phyloP scores from a whole-genome alignment of 2,329 filamentous ascomycete genomes.

The Amauroascus niger region DNA sequence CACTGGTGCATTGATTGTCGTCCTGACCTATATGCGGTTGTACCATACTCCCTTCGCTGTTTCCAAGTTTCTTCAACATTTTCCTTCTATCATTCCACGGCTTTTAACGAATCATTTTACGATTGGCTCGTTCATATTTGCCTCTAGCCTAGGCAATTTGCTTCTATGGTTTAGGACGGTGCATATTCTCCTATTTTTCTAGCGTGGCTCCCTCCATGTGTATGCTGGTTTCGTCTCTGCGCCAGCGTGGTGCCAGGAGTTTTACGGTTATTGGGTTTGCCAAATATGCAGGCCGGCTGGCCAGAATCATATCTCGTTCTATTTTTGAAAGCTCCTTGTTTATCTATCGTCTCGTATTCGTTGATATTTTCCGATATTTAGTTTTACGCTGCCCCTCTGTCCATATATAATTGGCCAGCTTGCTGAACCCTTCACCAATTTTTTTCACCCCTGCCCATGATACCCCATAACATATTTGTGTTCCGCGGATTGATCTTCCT shows the following conservation, averaged over 20 bases:
- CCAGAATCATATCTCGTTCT: background rate
- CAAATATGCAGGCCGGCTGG: background rate
- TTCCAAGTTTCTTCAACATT: background rate
- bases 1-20: background rate
- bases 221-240: background rate
- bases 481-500: background rate
- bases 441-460: background rate
- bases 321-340: background rate
- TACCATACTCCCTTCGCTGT: background rate
- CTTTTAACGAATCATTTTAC: background rate
- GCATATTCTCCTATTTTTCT: constrained; percentile 2
- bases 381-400: background rate
- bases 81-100: background rate
- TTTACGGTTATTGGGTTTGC: background rate
- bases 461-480: background rate
- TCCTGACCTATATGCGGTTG: background rate
- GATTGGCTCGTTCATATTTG: background rate
- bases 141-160: background rate
- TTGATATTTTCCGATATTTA: background rate
- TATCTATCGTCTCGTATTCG: background rate
- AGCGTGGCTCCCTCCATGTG: background rate
- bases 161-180: background rate
- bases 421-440: background rate
- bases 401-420: no score
- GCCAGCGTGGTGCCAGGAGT: constrained; percentile 1